Base-by-base conservation (phyloP, 331 rosid species). In the Malus hybrid region DNA sequence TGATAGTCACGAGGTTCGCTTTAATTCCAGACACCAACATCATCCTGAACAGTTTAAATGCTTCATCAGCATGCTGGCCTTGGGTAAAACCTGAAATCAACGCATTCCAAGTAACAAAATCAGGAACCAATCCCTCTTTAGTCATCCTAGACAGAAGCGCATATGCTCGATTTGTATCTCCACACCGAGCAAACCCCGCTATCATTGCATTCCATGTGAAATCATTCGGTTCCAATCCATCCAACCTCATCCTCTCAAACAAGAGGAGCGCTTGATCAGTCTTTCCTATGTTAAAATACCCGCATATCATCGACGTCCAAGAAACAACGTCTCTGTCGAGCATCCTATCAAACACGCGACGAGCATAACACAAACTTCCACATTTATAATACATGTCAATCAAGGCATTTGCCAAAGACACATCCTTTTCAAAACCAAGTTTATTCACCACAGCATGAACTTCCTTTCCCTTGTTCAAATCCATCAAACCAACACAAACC, bases 201-300 rank as follows among this genome's bases (percentile, higher is more conserved):
- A 88, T 42, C 81, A 88, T 80, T 6, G 81, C 86, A 80, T 90
- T 87, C 96, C 96, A 90, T 10, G 96, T 87, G 79, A 88, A 90
- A 28, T 85, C 83, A 84, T 88, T 90, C 2, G 93, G 93, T 55
- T 88, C 82, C 56, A 86, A 68, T 16, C 89, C 88, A 20, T 87
- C 89, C 79, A 82, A 19, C 68, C 78, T 82, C 96, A 90, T 88
- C 83, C 87, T 79, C 87, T 84, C 89, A 76, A 88, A 90, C 79
- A 88, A 78, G 54, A 36, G 33, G 19, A 79, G 19, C 5, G 87
- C 91, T 16, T 75, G 65, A 74, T 73, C 85, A 70, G 52, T 81
- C 66, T 80, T 71, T 52, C 89, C 88, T 4, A 42, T 36, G 16
- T 78, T 82, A 81, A 88, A 85, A 73, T 74, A 90, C 67, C 91